Percentiles rank a stretch among this genome's conserved stretches.
Conservation (phyloP, 2,329 filamentous ascomycete genomes). For the Exophiala sp. region DNA sequence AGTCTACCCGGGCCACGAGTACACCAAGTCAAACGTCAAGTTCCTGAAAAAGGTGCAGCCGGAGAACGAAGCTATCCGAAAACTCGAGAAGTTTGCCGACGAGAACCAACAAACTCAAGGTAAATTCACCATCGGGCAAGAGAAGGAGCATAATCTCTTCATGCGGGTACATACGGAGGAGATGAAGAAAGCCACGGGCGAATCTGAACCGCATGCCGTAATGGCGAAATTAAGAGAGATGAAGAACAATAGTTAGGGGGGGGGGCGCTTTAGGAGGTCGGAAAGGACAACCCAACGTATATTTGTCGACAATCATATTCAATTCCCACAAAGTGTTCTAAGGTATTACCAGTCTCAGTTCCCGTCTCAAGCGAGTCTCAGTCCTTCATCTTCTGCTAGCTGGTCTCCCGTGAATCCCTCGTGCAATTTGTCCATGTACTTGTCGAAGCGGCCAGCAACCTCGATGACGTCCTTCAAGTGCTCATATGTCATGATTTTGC, state of each 20-base stretch:
- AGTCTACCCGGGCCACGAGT: conserved; percentile 94
- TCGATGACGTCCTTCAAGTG: conserved; percentile 26
- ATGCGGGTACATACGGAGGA: conserved; percentile 79
- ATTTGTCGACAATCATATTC: too few species aligned
- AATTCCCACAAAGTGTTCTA: too few species aligned
- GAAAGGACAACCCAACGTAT: too few species aligned
- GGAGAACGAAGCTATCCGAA: conserved; percentile 63
- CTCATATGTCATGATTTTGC: conserved; percentile 13
- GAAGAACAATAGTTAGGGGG: conserved; percentile 56
- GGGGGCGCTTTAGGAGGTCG: neutral
- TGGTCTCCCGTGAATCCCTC: neutral
- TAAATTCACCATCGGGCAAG: conserved; percentile 93
- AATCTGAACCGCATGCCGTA: conserved; percentile 74
- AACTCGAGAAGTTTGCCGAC: conserved; percentile 71
- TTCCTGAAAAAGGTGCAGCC: conserved; percentile 52
- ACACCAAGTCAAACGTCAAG: conserved; percentile 94
- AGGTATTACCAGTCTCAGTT: too few species aligned
- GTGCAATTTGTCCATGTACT: neutral
- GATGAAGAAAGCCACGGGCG: conserved; percentile 78
- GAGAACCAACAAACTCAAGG: conserved; percentile 86
- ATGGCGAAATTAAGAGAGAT: conserved; percentile 83
- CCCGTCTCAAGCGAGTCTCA: too few species aligned
- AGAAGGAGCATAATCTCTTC: conserved; percentile 93
- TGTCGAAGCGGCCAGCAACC: neutral
- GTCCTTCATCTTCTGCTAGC: neutral